Percentiles rank a stretch among this genome's conserved stretches.
These are phyloP conservation scores for Linnemannia elongata DNA, from an alignment of 192 early-diverging fungal species.

Conservation along the genomic window DNA sequence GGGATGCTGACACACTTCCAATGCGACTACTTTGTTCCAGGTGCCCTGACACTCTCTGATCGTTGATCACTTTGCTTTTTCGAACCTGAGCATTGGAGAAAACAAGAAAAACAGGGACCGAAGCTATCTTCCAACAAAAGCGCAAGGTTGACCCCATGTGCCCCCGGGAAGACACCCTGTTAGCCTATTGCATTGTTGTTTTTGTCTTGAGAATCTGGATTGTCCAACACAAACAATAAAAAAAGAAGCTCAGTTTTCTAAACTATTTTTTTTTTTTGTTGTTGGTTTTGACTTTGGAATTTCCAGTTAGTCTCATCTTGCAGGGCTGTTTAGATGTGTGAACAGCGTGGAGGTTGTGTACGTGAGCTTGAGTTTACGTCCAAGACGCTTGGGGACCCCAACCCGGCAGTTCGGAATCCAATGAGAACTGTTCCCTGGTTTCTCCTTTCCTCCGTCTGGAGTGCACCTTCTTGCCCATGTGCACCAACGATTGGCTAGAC, in stretches of 20 bases:
- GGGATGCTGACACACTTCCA: not conserved
- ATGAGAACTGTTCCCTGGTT: not conserved
- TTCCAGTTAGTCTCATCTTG: not conserved
- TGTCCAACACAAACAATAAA: too few relatives aligned
- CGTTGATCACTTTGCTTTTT: not conserved
- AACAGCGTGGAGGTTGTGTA: not conserved
- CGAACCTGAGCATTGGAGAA: not conserved
- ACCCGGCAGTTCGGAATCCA: not conserved
- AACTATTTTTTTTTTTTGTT: not conserved
- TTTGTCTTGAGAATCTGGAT: not conserved
- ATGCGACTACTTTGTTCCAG: not conserved
- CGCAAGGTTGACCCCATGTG: not conserved
- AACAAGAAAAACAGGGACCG: not conserved
- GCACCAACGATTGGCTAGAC: constrained; percentile 2
- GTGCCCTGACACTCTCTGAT: not conserved
- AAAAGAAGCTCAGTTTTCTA: too few relatives aligned
- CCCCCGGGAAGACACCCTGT: constrained; percentile 5
- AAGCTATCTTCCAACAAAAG: not conserved
- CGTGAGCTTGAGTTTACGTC: not conserved
- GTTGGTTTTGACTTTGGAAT: not conserved
- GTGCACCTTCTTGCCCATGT: not conserved
- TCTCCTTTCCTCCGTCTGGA: not conserved
- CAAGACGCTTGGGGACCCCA: not conserved
- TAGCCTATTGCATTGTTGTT: not conserved
- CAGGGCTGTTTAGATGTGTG: not conserved